Evolutionary conservation across 176 grass and related monocot genomes (phyloP).

Genomic region (Oropetium thomaeum): DNA sequence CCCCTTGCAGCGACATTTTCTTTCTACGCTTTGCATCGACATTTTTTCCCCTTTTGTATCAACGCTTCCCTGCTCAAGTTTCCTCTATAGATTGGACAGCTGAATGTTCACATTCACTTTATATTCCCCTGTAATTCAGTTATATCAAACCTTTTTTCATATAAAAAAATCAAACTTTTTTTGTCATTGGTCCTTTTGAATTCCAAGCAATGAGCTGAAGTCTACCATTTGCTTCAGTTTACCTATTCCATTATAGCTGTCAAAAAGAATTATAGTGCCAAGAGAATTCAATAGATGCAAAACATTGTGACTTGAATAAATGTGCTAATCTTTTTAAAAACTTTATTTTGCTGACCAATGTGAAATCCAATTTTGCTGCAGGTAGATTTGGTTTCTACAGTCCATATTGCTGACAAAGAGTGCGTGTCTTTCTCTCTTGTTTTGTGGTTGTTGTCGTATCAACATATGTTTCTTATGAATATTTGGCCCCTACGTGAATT

Average conservation of each 20-base stretch:
- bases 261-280: background rate
- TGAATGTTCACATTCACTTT: background rate
- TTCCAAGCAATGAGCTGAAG: background rate
- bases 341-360: background rate
- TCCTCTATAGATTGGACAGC: too few relatives aligned
- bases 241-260: background rate
- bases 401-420: conserved; percentile 87
- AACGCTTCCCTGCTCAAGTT: too few relatives aligned
- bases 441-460: background rate
- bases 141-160: background rate
- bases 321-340: background rate
- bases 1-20: background rate
- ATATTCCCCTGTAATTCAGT: background rate
- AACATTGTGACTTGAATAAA: background rate
- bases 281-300: background rate
- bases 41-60: too few relatives aligned
- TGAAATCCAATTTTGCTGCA: conserved; percentile 27
- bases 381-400: conserved; percentile 88
- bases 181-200: background rate
- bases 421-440: conserved; percentile 20
- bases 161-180: too few relatives aligned
- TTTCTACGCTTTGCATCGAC: background rate
- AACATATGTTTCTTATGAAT: background rate
- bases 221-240: background rate
- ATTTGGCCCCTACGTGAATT: background rate